Evolutionary conservation across 225 moss, liverwort and hornwort species (phyloP), one percentile per base, ranked within the genome.

Genomic region (Bryum argenteum): DNA sequence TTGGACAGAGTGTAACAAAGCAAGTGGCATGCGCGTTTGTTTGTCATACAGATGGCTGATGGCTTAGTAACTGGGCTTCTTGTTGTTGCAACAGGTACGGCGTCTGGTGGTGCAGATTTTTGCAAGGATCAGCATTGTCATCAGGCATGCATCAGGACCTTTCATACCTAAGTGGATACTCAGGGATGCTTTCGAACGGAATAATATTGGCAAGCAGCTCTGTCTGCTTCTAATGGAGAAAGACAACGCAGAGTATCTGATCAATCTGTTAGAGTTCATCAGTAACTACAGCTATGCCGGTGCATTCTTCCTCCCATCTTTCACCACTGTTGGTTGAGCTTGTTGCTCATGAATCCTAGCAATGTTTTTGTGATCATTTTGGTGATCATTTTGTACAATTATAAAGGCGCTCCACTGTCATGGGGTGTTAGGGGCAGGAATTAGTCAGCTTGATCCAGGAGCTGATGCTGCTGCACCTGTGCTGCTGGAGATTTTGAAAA

Each of bases 261-360:
- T 65, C 69, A 81, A 73, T 67, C 1, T 76, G 38, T 76, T 85
- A 23, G 67, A 33, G 41, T 42, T 85, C 11, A 76, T 81, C 58
- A 82, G 54, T 58, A 85, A 85, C 45, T 55, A 81, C 20, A 82
- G 81, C 58, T 40, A 52, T 26, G 55, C 81, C 50, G 81, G 85
- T 85, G 45, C 14, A 76, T 60, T 76, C 51, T 24, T 73, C 47
- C 18, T 7, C 33, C 60, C 26, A 17, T 51, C 66, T 26, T 37
- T 58, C 26, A 26, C 26, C 26, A 26, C 26, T 26, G 26, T 4
- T 26, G 26, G 26, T 66, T 39, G 26, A 26, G 48, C 11, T 6
- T 6, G 16, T 47, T 13, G 47, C 6, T 26, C 26, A 26, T 2
- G 2, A 26, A 26, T 26, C 33, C 33, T 33, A 33, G 14, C 14